Percentiles rank a stretch among this genome's conserved stretches.
Conservation (phyloP, 1,284 basidiomycete genomes). For the Ganoderma lucidum region DNA sequence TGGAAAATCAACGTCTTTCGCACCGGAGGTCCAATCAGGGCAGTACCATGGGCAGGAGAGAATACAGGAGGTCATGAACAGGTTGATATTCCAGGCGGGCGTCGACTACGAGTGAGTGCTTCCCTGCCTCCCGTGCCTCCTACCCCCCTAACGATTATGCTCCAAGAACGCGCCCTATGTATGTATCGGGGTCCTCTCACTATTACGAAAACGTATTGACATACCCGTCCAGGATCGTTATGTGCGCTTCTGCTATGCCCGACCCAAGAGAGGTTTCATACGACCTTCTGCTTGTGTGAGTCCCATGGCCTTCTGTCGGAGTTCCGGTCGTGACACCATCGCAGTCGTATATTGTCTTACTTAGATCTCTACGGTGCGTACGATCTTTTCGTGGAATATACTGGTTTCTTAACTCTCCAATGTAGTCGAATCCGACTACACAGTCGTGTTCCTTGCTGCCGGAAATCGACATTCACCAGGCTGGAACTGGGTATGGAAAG, state of each 20-base stretch:
- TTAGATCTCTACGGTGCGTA: slow-evolving; percentile 78
- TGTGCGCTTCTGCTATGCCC: slow-evolving; percentile 83
- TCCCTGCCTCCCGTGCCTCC: slow-evolving; percentile 7
- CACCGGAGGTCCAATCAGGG: slow-evolving; percentile 12
- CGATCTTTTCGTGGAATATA: not conserved
- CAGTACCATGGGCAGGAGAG: slow-evolving; percentile 47
- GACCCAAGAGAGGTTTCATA: slow-evolving; percentile 81
- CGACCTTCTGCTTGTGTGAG: slow-evolving; percentile 78
- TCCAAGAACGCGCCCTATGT: slow-evolving; percentile 84
- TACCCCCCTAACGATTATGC: not conserved
- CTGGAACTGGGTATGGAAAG: slow-evolving; percentile 93
- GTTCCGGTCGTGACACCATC: slow-evolving; percentile 4
- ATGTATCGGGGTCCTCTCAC: slow-evolving; percentile 41
- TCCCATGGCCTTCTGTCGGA: slow-evolving; percentile 31
- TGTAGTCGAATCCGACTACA: slow-evolving; percentile 88
- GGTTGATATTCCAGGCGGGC: slow-evolving; percentile 86
- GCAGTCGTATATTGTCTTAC: slow-evolving; percentile 76
- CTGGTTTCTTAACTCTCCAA: slow-evolving; percentile 15
- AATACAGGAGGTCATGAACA: slow-evolving; percentile 71
- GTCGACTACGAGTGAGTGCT: slow-evolving; percentile 82
- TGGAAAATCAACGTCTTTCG: slow-evolving; percentile 16
- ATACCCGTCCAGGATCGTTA: slow-evolving; percentile 69
- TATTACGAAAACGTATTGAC: not conserved
- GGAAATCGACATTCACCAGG: slow-evolving; percentile 78
- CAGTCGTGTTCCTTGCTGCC: slow-evolving; percentile 85